Conservation (phyloP, 805 yeast genomes). For the Candida nemodendra region DNA sequence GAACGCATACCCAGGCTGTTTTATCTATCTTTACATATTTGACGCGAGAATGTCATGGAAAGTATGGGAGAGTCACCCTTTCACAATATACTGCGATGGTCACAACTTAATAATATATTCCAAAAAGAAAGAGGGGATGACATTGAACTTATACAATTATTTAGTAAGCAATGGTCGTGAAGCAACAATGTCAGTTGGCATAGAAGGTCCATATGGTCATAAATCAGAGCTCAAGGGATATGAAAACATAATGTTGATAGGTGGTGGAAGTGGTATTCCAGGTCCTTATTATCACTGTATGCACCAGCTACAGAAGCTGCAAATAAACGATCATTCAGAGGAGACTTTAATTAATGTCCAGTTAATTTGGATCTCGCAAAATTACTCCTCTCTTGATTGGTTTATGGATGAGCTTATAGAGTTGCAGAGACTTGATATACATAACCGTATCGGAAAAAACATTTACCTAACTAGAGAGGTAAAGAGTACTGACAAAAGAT, state of each 20-base stretch:
- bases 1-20: conserved; percentile 56
- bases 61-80: conserved; percentile 67
- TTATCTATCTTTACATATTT: conserved; percentile 51
- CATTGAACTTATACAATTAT: conserved; percentile 36
- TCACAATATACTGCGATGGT: conserved; percentile 38
- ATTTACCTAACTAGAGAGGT: conserved; percentile 26
- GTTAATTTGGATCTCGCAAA: conserved; percentile 48
- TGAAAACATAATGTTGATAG: conserved; percentile 43
- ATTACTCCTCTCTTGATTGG: conserved; percentile 40
- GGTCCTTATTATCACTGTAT: conserved; percentile 49
- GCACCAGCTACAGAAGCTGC: conserved; percentile 25
- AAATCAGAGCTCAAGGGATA: conserved; percentile 39
- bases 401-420: conserved; percentile 40
- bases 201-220: conserved; percentile 60
- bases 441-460: conserved; percentile 14
- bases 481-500: neutral
- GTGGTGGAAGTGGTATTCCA: conserved; percentile 62
- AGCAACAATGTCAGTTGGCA: conserved; percentile 27
- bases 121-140: conserved; percentile 51
- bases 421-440: conserved; percentile 16
- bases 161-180: conserved; percentile 24
- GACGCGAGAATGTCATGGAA: conserved; percentile 31
- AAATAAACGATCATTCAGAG: conserved; percentile 13
- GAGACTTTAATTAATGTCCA: conserved; percentile 25
- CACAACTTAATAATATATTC: conserved; percentile 39